A percentile compares a stretch with the other conserved stretches of the same genome.
phyloP scores from a whole-genome alignment of 148 eudicot species.

The Drosera capensis region DNA sequence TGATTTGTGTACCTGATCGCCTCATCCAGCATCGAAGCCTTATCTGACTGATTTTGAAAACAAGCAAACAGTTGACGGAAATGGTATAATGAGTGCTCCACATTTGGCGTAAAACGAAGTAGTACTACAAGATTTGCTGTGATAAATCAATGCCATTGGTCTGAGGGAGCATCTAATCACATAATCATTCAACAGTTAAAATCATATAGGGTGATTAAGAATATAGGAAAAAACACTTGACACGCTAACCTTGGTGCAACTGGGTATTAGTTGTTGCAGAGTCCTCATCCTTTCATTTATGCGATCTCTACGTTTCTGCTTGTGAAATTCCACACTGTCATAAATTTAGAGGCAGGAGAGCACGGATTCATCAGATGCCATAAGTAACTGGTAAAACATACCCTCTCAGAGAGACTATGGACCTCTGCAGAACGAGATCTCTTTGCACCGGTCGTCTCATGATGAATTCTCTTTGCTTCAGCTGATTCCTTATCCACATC shows the following conservation, averaged over 20 bases:
- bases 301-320: constrained; percentile 78
- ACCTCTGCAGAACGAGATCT: constrained; percentile 94
- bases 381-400: constrained; percentile 9
- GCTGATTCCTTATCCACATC: constrained; percentile 46
- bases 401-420: constrained; percentile 87
- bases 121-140: no score
- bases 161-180: not conserved
- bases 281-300: constrained; percentile 83
- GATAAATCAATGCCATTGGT: not conserved
- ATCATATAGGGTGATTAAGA: no score
- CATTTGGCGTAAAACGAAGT: no score
- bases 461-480: constrained; percentile 33
- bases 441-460: constrained; percentile 42
- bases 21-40: constrained; percentile 88
- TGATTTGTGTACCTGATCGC: constrained; percentile 73
- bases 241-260: constrained; percentile 52
- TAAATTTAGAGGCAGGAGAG: not conserved
- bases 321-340: not conserved
- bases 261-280: constrained; percentile 79
- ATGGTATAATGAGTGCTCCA: no score
- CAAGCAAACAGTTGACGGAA: not conserved
- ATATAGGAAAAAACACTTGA: no score
- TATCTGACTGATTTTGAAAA: constrained; percentile 42
- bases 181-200: no score
- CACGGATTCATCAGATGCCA: not conserved